Base-by-base conservation (phyloP, 108 stramenopile species). In the Mayamaea pseudoterrestris region DNA sequence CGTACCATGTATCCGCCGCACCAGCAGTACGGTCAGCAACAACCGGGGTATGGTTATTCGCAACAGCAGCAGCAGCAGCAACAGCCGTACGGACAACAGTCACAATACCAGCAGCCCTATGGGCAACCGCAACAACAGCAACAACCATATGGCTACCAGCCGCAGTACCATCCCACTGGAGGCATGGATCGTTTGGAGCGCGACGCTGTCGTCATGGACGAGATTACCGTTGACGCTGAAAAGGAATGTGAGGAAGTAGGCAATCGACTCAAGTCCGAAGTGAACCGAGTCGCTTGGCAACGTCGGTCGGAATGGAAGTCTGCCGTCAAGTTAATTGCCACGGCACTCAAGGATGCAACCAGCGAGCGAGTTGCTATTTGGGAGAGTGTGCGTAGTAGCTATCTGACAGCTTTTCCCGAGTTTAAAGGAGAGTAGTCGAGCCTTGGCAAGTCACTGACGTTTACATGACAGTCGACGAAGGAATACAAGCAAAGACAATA, bases 161-260 rank as follows among this genome's bases (percentile, higher is more conserved):
- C n/a, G n/a, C n/a, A n/a, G n/a, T n/a, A n/a, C n/a, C n/a, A n/a
- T n/a, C 25, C 44, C 3, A 43, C 53, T 22, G 78, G 70, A 27
- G 53, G 59, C 30, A 57, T 62, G 40, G 66, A 71, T 14, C 58
- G 65, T 7, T 41, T 84, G 55, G n/a, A n/a, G n/a, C n/a, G n/a
- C n/a, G 67, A 69, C 40, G 80, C 85, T 11, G 68, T 76, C 24
- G 50, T 63, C 53, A 60, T 30, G 26, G 86, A 88, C 44, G 63
- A 62, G 25, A 42, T 74, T 30, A 81, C 86, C 0, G 50, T 51
- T 17, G 73, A 63, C 34, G 65, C 80, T 14, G 64, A 57, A 6
- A 59, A 53, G 32, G 77, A 82, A 60, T 76, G 75, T n/a, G 80
- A 90, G 41, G 74, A 80, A 30, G 66, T 90, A 29, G 87, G 74